Evolutionary conservation across 352 stramenopile genomes (phyloP), one percentile per base, ranked within the genome.

Genomic region (Pythium coloratum): DNA sequence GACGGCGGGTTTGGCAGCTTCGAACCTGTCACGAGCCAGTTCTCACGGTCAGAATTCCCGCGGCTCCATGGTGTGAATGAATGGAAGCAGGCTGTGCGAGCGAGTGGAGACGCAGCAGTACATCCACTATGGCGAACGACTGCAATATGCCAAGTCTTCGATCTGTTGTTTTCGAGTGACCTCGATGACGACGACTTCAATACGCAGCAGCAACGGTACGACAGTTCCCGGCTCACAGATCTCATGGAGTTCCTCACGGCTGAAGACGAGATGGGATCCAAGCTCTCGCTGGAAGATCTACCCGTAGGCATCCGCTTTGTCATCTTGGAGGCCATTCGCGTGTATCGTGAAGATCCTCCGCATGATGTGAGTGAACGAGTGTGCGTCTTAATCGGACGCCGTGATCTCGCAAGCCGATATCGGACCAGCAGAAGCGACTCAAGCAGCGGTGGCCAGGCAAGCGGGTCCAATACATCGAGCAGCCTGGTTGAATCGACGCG

Each of bases 291-390:
- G 4, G 66, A 77, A 12, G 82, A 92, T 62, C 59, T 94, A 6
- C 84, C 86, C 0, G 69, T 84, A 68, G 75, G 84, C 12, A 56
- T 94, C 56, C 76, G 75, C 5, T 82, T 88, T 59, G 78, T 82
- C 13, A 77, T 94, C 16, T 32, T 81, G 18, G 74, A 92, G 49
- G 74, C 72, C 2, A 88, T 92, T 64, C 70, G 72, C 20, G 64
- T 78, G 20, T 84, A 88, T 55, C 82, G 87, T 34, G 73, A 90
- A 28, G 69, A 84, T 32, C 84, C 86, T 8, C 84, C 86, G 6
- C 72, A 67, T 53, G 84, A 75, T 51, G 77, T 88, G 16, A 89
- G 73, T 7, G 72, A 86, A 64, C 76, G 82, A 9, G 67, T 92
- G 8, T 86, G 78, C 40, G 51, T 62, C 4, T 87, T 89, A 8